Percentiles rank a stretch among this genome's conserved stretches.
phyloP scores from a whole-genome alignment of 371 early-diverging fungal genomes.

The Rhizopus stolonifer region DNA sequence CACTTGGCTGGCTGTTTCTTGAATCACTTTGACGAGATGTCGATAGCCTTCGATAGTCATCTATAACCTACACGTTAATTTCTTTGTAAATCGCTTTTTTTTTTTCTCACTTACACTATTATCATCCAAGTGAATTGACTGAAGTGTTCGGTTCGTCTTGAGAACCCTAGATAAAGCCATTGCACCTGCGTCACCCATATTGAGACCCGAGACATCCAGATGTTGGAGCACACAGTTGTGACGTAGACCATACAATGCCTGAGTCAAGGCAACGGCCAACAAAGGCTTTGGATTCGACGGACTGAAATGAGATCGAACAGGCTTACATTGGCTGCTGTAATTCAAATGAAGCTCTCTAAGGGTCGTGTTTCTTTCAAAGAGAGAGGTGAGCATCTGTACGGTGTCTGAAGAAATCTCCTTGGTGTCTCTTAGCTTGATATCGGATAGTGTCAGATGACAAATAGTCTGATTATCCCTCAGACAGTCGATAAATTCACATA shows the following conservation, averaged over 20 bases:
- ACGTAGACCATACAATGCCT: slow-evolving; percentile 26
- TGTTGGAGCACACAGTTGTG: slow-evolving; percentile 26
- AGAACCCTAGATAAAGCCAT: slow-evolving; percentile 28
- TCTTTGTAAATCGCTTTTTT: too few species aligned
- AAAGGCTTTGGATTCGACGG: neutral
- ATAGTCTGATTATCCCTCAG: slow-evolving; percentile 34
- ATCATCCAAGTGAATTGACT: slow-evolving; percentile 30
- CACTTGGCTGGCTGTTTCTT: slow-evolving; percentile 20
- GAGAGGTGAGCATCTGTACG: slow-evolving; percentile 26
- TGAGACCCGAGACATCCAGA: slow-evolving; percentile 30
- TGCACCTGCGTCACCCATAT: slow-evolving; percentile 35
- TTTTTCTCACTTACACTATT: slow-evolving; percentile 37
- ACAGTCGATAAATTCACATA: slow-evolving; percentile 42
- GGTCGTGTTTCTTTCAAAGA: slow-evolving; percentile 39
- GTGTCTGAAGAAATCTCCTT: slow-evolving; percentile 32
- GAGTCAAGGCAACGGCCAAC: slow-evolving; percentile 21
- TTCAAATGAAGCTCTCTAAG: slow-evolving; percentile 26
- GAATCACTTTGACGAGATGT: slow-evolving; percentile 21
- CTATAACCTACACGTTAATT: slow-evolving; percentile 19
- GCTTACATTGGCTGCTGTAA: neutral
- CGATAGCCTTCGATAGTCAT: slow-evolving; percentile 42
- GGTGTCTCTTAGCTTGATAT: slow-evolving; percentile 24
- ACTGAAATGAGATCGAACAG: neutral
- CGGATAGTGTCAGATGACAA: slow-evolving; percentile 26
- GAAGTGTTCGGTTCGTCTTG: slow-evolving; percentile 24